phyloP scores from a whole-genome alignment of 1,139 yeast genomes.

The Protomyces lactucae-debilis region DNA sequence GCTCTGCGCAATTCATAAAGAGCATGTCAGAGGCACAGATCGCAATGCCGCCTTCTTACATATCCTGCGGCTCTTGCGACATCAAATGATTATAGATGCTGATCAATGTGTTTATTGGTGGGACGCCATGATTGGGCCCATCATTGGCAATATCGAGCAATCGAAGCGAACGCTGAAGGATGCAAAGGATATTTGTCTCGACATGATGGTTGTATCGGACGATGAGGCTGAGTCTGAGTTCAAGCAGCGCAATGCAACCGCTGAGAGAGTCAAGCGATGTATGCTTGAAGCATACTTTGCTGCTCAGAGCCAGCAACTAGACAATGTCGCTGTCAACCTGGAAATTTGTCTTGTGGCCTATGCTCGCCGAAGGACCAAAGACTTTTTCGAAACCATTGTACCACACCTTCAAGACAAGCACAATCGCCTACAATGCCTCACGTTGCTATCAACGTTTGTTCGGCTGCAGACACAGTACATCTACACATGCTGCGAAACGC shows the following conservation, averaged over 20 bases:
- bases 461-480: constrained; percentile 38
- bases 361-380: constrained; percentile 32
- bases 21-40: constrained; percentile 40
- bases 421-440: constrained; percentile 31
- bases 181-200: constrained; percentile 41
- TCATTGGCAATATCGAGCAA: constrained; percentile 50
- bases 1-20: constrained; percentile 46
- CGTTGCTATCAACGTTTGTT: constrained; percentile 31
- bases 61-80: constrained; percentile 43
- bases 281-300: constrained; percentile 19
- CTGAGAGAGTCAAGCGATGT: constrained; percentile 27
- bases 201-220: constrained; percentile 34
- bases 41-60: constrained; percentile 48
- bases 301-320: constrained; percentile 30
- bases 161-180: constrained; percentile 48
- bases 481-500: constrained; percentile 41
- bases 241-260: constrained; percentile 29
- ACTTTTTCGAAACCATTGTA: constrained; percentile 31
- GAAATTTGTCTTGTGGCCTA: constrained; percentile 33
- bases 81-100: constrained; percentile 41
- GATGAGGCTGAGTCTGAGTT: constrained; percentile 33
- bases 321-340: constrained; percentile 39
- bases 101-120: constrained; percentile 52
- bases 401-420: constrained; percentile 30
- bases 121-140: constrained; percentile 49